Base-by-base conservation (phyloP, 306 rosid species). In the Inga laurina region DNA sequence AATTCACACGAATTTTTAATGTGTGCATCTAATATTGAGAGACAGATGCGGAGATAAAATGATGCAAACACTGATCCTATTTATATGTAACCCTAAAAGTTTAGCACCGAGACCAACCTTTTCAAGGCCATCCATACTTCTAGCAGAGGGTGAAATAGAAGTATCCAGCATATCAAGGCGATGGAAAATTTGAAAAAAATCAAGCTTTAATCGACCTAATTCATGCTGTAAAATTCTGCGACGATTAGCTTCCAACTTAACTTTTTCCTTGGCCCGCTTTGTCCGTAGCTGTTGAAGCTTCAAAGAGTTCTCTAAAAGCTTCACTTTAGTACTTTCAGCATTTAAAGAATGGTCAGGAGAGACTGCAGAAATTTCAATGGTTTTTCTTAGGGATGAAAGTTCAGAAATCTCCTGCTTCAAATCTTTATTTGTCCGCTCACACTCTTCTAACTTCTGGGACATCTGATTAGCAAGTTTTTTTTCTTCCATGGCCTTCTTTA, bases 61-160 rank as follows among this genome's bases (percentile, higher is more conserved):
- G 43, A 34, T 19, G 75, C 72, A 81, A 39, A 46, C 71, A 76
- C 66, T 43, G 78, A 62, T 35, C 74, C 76, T 73, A 79, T 78
- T 81, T 77, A 77, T 18, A 74, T 48, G 65, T 19, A 81, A 56
- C 74, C 34, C 76, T 56, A 61, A 74, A 79, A 80, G 71, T 51
- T 75, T 59, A 82, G 45, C 75, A 57, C 76, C 19, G 77, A 86
- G 88, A 89, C 94, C 61, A 86, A 95, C 99, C 99, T 95, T 92
- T 74, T 69, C 82, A 12, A 37, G 80, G 76, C 76, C 87, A 46
- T 75, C 82, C 44, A 41, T 87, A 79, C 85, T 91, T 76, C 86
- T 91, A 15, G 84, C 35, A 24, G 79, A 59, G 71, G 87, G 85
- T 37, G 88, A 83, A 73, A 86, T 83, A 65, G 91, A 84, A 46